Base-by-base conservation (phyloP, 176 grass and related monocot species). In the Carex parvula region DNA sequence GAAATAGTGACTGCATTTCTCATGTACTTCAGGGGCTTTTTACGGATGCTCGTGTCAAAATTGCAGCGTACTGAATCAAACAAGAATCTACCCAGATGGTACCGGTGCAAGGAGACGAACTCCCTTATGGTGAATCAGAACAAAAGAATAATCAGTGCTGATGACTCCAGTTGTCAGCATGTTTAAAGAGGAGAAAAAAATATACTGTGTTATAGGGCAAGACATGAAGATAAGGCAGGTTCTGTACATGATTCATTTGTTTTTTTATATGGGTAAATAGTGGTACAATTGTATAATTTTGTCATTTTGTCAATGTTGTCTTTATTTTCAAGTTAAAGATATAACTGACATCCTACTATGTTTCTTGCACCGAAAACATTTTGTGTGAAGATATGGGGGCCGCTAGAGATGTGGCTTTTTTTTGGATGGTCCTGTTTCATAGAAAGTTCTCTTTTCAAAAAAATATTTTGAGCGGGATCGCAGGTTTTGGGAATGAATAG, bases 21-120 rank as follows among this genome's bases (percentile, higher is more conserved):
- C 88, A 85, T 94, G 86, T 91, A 98, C 91, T 95, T 98, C 66
- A 95, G 96, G 91, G 96, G 79, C 65, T 89, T 98, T 44, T 64
- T 98, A 54, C 91, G 91, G 86, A 95, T 93, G 91, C n/a, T 98
- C 16, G 70, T 84, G 80, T 79, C 88, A 29, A 98, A 92, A 84
- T 81, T 98, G 60, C 87, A 91, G 93, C 84, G 30, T 63, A 95
- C 82, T 52, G 88, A 95, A 14, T 32, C 80, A 39, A 87, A 89
- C 26, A 89, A 84, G 44, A 85, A 89, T 86, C 79, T 86, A 17
- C 70, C 83, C 0, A 90, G 83, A 90, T 98, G 89, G 93, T 83
- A 87, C 53, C 88, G 86, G 29, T 95, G 89, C 86, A 94, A 90
- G 82, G 96, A 98, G 84, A 81, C 91, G 8, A 85, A 75, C 26